Base-by-base conservation (phyloP, 2,329 filamentous ascomycete genomes). In the Colletotrichum neosansevieriae region DNA sequence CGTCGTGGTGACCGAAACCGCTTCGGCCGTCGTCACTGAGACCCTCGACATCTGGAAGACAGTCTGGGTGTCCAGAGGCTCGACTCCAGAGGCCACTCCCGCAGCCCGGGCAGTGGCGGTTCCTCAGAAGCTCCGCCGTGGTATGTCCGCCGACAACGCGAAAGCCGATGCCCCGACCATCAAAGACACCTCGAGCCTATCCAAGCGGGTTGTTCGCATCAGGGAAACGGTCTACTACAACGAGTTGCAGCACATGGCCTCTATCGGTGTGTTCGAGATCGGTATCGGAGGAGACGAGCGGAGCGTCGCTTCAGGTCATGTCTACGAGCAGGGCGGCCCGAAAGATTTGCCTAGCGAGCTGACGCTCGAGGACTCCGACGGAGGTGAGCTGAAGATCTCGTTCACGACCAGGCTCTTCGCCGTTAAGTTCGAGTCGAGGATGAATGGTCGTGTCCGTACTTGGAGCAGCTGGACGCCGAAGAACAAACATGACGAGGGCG, bases 241-340 rank as follows among this genome's bases (percentile, higher is more conserved):
- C 19, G 17, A 47, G 3, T 13, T 17, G 13, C 29, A 24, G 15
- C 62, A 65, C 56, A 47, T 32, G 7, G 62, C 62, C 24, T 21
- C 47, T 34, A 17, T 60, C 21, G 45, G 12, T 24, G 32, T 65
- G 3, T 51, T 36, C 45, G 56, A 65, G 13, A 12, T 47, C 15
- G 11, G 49, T 10, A n/a, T 17, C 1, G 11, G 17, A 0, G 15
- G 17, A 5, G n/a, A 38, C 15, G 47, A 60, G 29, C 24, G 4
- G 19, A 40, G 61, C 61, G 17, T 50, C 65, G 6, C 74, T 72
- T 13, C 73, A 73, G 17, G 72, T 74, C 9, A 58, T 71, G 49
- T 76, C 75, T 10, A 75, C 75, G 1, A 68, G 72, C 9, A 71
- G 74, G 75, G 71, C 76, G 19, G 71, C 67, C 15, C 71, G 71